These are phyloP conservation scores for Aspergillus nomiae DNA, from an alignment of 2,329 filamentous ascomycete genomes.

Conservation along the genomic window DNA sequence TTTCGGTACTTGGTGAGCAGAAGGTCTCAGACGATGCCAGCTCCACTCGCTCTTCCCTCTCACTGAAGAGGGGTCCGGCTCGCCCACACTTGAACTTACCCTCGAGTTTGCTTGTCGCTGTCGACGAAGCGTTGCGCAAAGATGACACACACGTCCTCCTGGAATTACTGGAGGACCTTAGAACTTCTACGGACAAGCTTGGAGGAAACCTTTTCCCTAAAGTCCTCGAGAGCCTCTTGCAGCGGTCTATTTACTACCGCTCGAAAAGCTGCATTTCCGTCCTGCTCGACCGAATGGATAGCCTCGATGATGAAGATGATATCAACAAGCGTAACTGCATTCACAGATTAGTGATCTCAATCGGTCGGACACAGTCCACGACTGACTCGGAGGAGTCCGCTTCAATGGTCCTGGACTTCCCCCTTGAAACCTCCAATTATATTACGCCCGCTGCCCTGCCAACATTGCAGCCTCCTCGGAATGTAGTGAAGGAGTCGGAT, in stretches of 20 bases:
- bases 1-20: conserved; percentile 76
- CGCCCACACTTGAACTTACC: conserved; percentile 75
- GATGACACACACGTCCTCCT: conserved; percentile 44
- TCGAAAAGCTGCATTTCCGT: conserved; percentile 70
- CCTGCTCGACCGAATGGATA: conserved; percentile 68
- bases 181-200: conserved; percentile 55
- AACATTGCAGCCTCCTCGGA: conserved; percentile 60
- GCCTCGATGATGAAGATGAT: conserved; percentile 82
- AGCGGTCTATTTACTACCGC: conserved; percentile 67
- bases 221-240: conserved; percentile 46
- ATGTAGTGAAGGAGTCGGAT: conserved; percentile 68
- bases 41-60: conserved; percentile 69
- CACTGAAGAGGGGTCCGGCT: conserved; percentile 74
- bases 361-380: conserved; percentile 71
- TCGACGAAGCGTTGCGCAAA: conserved; percentile 44
- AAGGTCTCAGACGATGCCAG: conserved; percentile 74
- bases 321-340: conserved; percentile 94
- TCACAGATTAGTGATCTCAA: conserved; percentile 88
- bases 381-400: conserved; percentile 55
- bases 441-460: conserved; percentile 77
- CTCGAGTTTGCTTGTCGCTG: conserved; percentile 50
- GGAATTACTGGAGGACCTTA: conserved; percentile 60
- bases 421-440: conserved; percentile 66
- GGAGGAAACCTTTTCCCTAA: conserved; percentile 71
- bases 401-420: conserved; percentile 52